phyloP scores from a whole-genome alignment of 2,329 filamentous ascomycete genomes.

The Emydomyces testavorans region DNA sequence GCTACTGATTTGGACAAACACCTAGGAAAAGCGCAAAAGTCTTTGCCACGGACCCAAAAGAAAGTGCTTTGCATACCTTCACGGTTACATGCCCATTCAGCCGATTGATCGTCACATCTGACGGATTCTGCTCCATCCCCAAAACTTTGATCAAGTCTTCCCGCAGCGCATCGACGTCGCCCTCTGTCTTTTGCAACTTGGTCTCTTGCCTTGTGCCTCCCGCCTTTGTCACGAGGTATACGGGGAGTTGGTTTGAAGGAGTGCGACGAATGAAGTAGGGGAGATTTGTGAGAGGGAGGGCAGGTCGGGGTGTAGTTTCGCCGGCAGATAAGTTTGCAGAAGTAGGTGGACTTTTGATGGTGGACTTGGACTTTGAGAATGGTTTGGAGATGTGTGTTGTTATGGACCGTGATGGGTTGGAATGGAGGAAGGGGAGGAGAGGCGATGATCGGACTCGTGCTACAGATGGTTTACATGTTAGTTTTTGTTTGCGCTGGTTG shows the following conservation, averaged over 20 bases:
- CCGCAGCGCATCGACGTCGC: conserved; percentile 53
- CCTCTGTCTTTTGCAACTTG: conserved; percentile 65
- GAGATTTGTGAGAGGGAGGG: conserved; percentile 34
- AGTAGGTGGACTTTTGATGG: neutral
- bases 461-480: neutral
- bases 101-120: conserved; percentile 41
- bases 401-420: conserved; percentile 13
- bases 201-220: conserved; percentile 69
- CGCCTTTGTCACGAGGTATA: conserved; percentile 63
- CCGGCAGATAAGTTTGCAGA: conserved; percentile 1
- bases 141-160: conserved; percentile 52
- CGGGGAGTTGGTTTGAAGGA: conserved; percentile 55
- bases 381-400: conserved; percentile 14
- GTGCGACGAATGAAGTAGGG: conserved; percentile 66
- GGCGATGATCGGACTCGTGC: conserved; percentile 7
- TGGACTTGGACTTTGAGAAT: conserved; percentile 16
- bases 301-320: conserved; percentile 12
- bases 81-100: conserved; percentile 64
- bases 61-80: conserved; percentile 44
- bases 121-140: conserved; percentile 38
- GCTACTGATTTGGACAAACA: neutral
- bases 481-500: conserved; percentile 1
- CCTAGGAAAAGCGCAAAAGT: no score
- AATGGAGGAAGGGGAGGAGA: conserved; percentile 6
- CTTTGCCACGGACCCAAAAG: neutral